Evolutionary conservation across 345 rosid species (phyloP), one percentile per base, ranked within the genome.

Genomic region (Populus euphratica): DNA sequence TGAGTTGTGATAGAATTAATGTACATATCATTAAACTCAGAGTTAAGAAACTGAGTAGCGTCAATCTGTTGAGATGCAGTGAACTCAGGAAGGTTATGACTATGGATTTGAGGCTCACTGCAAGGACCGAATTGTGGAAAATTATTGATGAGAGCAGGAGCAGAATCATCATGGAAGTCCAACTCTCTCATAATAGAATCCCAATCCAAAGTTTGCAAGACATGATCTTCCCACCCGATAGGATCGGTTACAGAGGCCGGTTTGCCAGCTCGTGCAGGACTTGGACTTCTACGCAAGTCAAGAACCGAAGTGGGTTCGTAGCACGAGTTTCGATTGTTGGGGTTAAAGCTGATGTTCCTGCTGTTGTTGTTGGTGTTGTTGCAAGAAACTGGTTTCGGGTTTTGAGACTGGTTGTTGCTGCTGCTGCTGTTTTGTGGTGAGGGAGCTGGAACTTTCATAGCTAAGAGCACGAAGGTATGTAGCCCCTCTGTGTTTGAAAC

Each of bases 281-380:
- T 85, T 0, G 86, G 87, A 69, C 91, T 91, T 29, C 92, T 83
- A 69, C 88, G 87, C 66, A 88, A 83, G 49, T 90, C 97, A 17
- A 92, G 97, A 74, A 92, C 98, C 0, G 97, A 91, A 59, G 93
- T 94, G 73, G 97, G 97, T 65, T 94, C 96, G 83, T 91, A 82
- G 85, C 78, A 73, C 16, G 73, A 67, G 52, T 50, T 77, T 21
- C 78, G 68, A 21, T 23, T 63, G 67, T 36, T 61, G 70, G 71
- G 39, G 14, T 62, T 68, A 12, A 76, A 79, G 39, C 72, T 68
- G 38, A 50, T 73, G 27, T 70, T 78, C 54, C 74, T 44, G 61
- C n/a, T 77, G 77, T 33, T 76, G 72, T 50, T 81, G 54, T 41
- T 71, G 85, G 49, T 80, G 79, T 36, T 75, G 27, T 76, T 80